A percentile compares a stretch with the other conserved stretches of the same genome.
phyloP scores from a whole-genome alignment of 2,329 filamentous ascomycete species.

The Plectosphaerella sp. region DNA sequence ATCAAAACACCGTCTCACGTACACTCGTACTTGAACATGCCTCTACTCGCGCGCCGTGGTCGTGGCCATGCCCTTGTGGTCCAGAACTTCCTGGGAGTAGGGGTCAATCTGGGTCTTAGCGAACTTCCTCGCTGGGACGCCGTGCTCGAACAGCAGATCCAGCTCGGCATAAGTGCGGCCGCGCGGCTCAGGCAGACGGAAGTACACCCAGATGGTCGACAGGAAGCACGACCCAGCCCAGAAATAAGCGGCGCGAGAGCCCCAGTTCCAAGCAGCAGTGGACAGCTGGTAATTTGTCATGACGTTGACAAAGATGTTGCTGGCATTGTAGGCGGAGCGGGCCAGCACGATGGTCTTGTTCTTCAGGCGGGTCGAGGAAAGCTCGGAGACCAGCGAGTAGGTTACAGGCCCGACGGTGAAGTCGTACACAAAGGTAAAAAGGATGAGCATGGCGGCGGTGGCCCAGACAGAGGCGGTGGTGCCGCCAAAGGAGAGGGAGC shows the following conservation, averaged over 20 bases:
- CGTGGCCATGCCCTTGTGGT: slow-evolving; percentile 9
- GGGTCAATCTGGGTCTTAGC: slow-evolving; percentile 31
- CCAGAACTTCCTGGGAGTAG: slow-evolving; percentile 17
- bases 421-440: slow-evolving; percentile 51
- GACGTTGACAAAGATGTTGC: slow-evolving; percentile 45
- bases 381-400: slow-evolving; percentile 47
- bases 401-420: slow-evolving; percentile 50
- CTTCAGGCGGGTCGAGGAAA: slow-evolving; percentile 48
- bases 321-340: slow-evolving; percentile 40
- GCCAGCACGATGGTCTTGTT: slow-evolving; percentile 51
- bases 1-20: not conserved
- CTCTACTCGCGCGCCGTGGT: not conserved
- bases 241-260: slow-evolving; percentile 40
- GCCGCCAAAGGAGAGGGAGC: slow-evolving; percentile 30
- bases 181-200: slow-evolving; percentile 49
- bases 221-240: slow-evolving; percentile 43
- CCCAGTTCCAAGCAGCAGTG: slow-evolving; percentile 41
- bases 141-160: slow-evolving; percentile 35
- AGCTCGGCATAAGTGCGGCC: slow-evolving; percentile 38
- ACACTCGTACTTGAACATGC: no score
- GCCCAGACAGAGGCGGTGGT: slow-evolving; percentile 33
- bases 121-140: slow-evolving; percentile 34
- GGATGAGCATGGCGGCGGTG: slow-evolving; percentile 41
- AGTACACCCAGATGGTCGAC: slow-evolving; percentile 44
- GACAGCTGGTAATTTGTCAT: slow-evolving; percentile 45